Conservation (phyloP, 31 red algal genomes). For the Porphyra umbilicalis region DNA sequence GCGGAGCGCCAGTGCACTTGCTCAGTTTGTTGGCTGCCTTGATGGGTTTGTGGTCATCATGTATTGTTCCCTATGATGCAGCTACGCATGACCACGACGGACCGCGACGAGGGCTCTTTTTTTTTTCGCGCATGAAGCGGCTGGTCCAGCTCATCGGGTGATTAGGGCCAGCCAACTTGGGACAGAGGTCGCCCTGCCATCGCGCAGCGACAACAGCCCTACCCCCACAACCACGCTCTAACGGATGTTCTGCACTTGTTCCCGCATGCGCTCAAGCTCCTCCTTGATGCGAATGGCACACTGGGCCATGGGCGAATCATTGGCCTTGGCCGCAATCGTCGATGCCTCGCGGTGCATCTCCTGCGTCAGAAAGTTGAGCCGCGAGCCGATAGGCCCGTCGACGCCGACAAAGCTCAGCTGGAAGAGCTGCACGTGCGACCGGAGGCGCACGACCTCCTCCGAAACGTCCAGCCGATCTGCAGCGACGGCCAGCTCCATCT, state of each 20-base stretch:
- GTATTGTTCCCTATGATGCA: too few species aligned
- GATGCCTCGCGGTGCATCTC: constrained; percentile 80
- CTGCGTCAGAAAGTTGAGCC: constrained; percentile 73
- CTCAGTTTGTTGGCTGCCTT: too few species aligned
- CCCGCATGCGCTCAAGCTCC: constrained; percentile 91
- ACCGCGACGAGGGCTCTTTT: too few species aligned
- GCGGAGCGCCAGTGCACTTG: too few species aligned
- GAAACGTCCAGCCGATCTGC: constrained; percentile 69
- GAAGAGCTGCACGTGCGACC: constrained; percentile 63
- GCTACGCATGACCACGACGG: too few species aligned
- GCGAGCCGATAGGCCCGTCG: constrained; percentile 55
- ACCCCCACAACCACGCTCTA: too few species aligned
- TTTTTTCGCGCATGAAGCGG: too few species aligned
- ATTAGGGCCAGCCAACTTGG: too few species aligned
- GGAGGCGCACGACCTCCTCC: constrained; percentile 74
- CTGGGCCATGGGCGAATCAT: constrained; percentile 55
- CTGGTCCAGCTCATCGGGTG: too few species aligned
- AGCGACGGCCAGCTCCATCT: constrained; percentile 50
- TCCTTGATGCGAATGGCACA: constrained; percentile 64
- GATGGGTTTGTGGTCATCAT: too few species aligned
- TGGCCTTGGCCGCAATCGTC: constrained; percentile 67
- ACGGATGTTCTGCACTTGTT: constrained; percentile 77
- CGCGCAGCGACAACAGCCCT: neutral
- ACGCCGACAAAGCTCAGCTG: constrained; percentile 39
- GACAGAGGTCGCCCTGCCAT: too few species aligned